Conservation (phyloP, 2,329 filamentous ascomycete species). For the Ophiostoma himal-ulmi region DNA sequence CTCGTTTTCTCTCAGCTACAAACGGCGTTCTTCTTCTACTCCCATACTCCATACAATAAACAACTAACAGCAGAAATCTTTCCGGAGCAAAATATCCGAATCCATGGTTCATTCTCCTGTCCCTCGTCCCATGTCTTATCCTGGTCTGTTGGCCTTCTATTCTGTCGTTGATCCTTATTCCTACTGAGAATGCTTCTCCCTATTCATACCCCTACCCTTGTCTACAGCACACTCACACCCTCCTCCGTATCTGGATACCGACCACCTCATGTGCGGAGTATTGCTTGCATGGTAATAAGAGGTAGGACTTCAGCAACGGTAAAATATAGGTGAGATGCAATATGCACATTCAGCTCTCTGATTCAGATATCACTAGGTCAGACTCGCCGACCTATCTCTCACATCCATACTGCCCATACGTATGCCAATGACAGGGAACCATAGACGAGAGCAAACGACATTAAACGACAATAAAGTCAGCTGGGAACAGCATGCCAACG, state of each 20-base stretch:
- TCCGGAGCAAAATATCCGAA: slow-evolving; percentile 5
- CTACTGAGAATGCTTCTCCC: too few species aligned
- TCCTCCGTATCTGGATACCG: neutral
- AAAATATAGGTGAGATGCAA: neutral
- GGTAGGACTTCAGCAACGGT: neutral
- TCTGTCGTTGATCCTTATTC: neutral
- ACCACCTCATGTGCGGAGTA: neutral
- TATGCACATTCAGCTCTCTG: neutral
- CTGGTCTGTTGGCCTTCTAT: neutral
- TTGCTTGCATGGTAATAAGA: neutral
- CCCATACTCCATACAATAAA: too few species aligned
- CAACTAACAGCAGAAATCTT: neutral
- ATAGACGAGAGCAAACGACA: neutral
- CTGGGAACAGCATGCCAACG: neutral
- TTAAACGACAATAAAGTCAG: neutral
- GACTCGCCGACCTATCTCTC: neutral
- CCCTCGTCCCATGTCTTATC: neutral
- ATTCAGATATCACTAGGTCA: neutral
- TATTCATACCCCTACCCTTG: neutral
- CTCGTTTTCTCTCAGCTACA: too few species aligned
- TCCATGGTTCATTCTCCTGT: neutral
- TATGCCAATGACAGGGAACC: neutral
- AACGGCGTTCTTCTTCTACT: neutral
- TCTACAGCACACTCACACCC: neutral
- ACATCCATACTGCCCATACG: neutral